Conservation (phyloP, 2,329 filamentous ascomycete species). For the Fusarium concolor region DNA sequence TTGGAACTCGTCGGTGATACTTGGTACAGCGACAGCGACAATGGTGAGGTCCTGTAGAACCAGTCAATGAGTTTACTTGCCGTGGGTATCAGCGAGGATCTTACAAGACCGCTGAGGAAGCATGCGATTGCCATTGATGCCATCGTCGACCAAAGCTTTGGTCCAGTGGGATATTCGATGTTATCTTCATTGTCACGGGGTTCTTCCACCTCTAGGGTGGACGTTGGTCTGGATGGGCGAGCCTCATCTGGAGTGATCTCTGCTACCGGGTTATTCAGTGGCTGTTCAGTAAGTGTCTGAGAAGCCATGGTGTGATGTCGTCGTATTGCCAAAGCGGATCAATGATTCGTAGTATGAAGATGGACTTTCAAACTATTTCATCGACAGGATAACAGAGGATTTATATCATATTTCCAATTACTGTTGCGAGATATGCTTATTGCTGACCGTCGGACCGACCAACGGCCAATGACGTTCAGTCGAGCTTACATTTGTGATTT, state of each 20-base stretch:
- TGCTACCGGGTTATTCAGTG: accelerated
- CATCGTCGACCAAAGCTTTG: constrained; percentile 45
- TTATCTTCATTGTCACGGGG: neutral
- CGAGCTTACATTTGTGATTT: constrained; percentile 4
- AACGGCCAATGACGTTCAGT: neutral
- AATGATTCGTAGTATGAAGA: no score
- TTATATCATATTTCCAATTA: no score
- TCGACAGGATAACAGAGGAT: no score
- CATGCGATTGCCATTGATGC: constrained; percentile 37
- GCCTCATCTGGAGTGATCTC: neutral
- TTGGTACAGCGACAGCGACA: constrained; percentile 40
- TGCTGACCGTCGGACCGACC: constrained; percentile 9
- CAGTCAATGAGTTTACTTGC: accelerated
- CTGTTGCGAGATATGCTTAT: neutral
- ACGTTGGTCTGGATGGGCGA: neutral
- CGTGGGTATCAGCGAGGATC: accelerated
- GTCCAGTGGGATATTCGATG: constrained; percentile 22
- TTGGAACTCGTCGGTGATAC: constrained; percentile 42
- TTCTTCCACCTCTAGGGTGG: constrained; percentile 19
- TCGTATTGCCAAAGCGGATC: accelerated
- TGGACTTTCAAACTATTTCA: no score
- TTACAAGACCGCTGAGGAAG: constrained; percentile 42
- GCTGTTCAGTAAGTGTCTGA: neutral
- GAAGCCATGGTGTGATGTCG: constrained; percentile 9
- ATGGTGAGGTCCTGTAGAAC: constrained; percentile 34